Percentiles rank a stretch among this genome's conserved stretches.
Evolutionary conservation across 2,329 filamentous ascomycete genomes (phyloP).

Genomic region (Pestalotiopsis sp.): DNA sequence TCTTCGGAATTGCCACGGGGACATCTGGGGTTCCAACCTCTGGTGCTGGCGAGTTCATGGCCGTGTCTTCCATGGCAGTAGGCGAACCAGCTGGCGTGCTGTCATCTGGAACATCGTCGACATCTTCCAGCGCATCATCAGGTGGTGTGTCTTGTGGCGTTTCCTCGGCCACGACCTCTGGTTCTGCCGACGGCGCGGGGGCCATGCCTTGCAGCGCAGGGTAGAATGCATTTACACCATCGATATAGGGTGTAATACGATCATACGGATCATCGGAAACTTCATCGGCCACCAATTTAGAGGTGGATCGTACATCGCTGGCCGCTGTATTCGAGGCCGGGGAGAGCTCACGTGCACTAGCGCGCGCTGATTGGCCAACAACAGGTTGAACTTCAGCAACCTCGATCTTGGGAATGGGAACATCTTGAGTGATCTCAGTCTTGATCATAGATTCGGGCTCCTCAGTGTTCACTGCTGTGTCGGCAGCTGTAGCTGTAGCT

Average conservation of each 20-base stretch:
- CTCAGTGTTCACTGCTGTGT: neutral
- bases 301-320: neutral
- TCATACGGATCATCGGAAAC: conserved; percentile 20
- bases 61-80: conserved; percentile 33
- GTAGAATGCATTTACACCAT: conserved; percentile 25
- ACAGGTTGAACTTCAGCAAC: neutral
- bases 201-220: conserved; percentile 23
- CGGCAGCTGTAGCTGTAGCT: neutral
- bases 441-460: neutral
- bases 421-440: neutral
- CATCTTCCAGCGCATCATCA: conserved; percentile 26
- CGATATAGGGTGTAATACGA: conserved; percentile 33
- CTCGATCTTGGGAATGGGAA: conserved; percentile 12
- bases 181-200: conserved; percentile 10
- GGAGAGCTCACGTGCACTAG: neutral
- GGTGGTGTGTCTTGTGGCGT: conserved; percentile 19
- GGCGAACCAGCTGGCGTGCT: conserved; percentile 35
- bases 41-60: conserved; percentile 38
- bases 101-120: conserved; percentile 28
- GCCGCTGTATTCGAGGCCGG: conserved; percentile 4
- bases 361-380: neutral
- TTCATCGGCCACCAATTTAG: conserved; percentile 10
- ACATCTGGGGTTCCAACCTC: conserved; percentile 24
- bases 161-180: conserved; percentile 25
- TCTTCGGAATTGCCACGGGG: conserved; percentile 18